These are phyloP conservation scores for Dorcoceras hygrometricum DNA, from an alignment of 257 asterid species.

Conservation along the genomic window DNA sequence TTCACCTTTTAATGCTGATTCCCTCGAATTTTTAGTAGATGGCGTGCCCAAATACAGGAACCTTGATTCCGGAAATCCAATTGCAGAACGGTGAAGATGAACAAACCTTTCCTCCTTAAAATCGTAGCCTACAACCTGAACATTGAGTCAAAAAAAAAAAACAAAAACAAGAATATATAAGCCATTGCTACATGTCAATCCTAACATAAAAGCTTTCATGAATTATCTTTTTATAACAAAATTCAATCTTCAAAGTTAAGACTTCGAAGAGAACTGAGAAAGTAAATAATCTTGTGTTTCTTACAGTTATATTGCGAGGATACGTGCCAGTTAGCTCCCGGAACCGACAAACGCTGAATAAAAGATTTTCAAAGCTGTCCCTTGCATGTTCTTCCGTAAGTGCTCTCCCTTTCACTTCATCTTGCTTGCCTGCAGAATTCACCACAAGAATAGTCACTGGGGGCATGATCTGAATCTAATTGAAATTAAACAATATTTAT, in stretches of 20 bases:
- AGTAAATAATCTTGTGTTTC: conserved; percentile 26
- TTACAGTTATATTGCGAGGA: conserved; percentile 87
- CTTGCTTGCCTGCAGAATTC: conserved; percentile 54
- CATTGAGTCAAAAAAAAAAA: conserved; percentile 12
- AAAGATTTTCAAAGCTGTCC: conserved; percentile 89
- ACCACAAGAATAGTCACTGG: neutral
- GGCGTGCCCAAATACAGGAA: conserved; percentile 83
- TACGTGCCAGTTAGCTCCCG: conserved; percentile 91
- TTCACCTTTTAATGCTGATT: conserved; percentile 89
- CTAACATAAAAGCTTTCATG: neutral
- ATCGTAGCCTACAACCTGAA: conserved; percentile 83
- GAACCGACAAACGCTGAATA: conserved; percentile 85
- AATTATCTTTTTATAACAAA: too few species aligned
- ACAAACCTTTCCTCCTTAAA: conserved; percentile 93
- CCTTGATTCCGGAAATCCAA: conserved; percentile 63
- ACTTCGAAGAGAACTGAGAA: conserved; percentile 3
- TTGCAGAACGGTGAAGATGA: conserved; percentile 69
- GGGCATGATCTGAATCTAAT: conserved; percentile 15
- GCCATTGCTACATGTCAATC: neutral
- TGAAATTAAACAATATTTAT: neutral
- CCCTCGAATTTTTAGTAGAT: conserved; percentile 66
- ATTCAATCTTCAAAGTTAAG: too few species aligned
- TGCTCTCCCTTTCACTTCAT: conserved; percentile 66
- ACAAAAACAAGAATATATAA: neutral
- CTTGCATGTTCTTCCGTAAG: conserved; percentile 84